Evolutionary conservation across 2,329 filamentous ascomycete genomes (phyloP).

Genomic region (Corniculantispora saksenae): DNA sequence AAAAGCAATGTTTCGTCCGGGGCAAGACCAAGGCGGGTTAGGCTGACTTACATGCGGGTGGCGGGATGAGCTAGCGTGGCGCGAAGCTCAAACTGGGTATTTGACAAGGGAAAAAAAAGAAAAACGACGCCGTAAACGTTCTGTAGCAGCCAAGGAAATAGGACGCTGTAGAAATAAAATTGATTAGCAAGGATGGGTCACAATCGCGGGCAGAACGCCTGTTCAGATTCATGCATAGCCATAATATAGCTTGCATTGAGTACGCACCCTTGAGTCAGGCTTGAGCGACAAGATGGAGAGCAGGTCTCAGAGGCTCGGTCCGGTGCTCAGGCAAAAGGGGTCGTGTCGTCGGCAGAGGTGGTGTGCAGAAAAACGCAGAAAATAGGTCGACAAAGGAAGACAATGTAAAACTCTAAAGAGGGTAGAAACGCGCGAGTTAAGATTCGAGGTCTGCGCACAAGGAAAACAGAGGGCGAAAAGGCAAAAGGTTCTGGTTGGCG

Average conservation of each 20-base stretch:
- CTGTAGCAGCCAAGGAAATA: neutral
- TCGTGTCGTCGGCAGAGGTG: neutral
- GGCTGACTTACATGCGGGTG: conserved; percentile 6
- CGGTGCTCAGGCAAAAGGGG: conserved; percentile 5
- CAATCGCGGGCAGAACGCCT: neutral
- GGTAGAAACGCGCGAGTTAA: neutral
- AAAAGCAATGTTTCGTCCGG: neutral
- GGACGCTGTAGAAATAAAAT: neutral
- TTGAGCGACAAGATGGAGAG: neutral
- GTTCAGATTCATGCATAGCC: neutral
- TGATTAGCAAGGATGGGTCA: neutral
- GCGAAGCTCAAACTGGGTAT: neutral
- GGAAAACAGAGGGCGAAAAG: neutral
- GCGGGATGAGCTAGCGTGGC: conserved; percentile 1
- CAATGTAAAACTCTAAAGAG: neutral
- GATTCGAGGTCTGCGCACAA: neutral
- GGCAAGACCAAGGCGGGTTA: neutral
- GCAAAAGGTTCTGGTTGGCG: neutral
- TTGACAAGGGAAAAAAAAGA: conserved; percentile 7
- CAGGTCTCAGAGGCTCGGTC: conserved; percentile 7
- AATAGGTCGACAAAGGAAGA: neutral
- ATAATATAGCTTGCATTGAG: neutral
- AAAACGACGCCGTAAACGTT: neutral
- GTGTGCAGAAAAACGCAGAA: neutral
- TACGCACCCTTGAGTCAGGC: conserved; percentile 10